These are phyloP conservation scores for Phytophthora crassamura DNA, from an alignment of 352 stramenopile genomes.

Conservation along the genomic window DNA sequence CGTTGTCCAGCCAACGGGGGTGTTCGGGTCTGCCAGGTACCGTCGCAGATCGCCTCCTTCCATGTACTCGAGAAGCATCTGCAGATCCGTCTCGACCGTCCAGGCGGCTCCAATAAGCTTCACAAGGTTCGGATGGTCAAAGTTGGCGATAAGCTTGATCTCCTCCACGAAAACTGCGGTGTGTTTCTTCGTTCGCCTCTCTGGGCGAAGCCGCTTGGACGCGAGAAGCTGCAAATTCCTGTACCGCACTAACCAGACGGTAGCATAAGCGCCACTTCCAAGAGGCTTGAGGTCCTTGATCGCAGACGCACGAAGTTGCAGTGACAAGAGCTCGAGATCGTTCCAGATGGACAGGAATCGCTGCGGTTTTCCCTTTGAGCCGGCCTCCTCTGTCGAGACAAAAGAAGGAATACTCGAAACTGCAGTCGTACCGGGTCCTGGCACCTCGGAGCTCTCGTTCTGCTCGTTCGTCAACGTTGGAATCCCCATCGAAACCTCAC, in stretches of 20 bases:
- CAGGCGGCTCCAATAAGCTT: constrained; percentile 43
- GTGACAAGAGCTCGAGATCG: constrained; percentile 25
- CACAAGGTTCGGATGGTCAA: constrained; percentile 52
- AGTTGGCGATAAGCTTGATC: constrained; percentile 46
- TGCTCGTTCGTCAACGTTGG: constrained; percentile 23
- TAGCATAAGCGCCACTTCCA: constrained; percentile 33
- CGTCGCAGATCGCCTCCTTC: constrained; percentile 39
- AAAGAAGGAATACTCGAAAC: constrained; percentile 20
- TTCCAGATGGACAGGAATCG: constrained; percentile 32
- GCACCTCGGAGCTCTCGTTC: neutral
- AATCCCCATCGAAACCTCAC: constrained; percentile 25
- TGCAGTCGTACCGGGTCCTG: neutral
- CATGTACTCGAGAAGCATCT: constrained; percentile 52
- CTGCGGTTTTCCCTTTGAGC: constrained; percentile 10
- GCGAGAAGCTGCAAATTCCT: constrained; percentile 30
- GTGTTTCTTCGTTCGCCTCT: constrained; percentile 27
- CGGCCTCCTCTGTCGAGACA: constrained; percentile 14
- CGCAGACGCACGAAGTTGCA: constrained; percentile 29
- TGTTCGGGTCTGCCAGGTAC: constrained; percentile 18
- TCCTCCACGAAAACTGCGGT: constrained; percentile 42
- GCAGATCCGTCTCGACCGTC: constrained; percentile 44
- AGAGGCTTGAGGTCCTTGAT: constrained; percentile 35
- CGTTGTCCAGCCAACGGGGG: constrained; percentile 18
- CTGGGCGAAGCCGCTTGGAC: constrained; percentile 30
- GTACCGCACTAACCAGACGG: constrained; percentile 34